phyloP scores from a whole-genome alignment of 164 flowering plant genomes.

The Magnolia changhungtana region DNA sequence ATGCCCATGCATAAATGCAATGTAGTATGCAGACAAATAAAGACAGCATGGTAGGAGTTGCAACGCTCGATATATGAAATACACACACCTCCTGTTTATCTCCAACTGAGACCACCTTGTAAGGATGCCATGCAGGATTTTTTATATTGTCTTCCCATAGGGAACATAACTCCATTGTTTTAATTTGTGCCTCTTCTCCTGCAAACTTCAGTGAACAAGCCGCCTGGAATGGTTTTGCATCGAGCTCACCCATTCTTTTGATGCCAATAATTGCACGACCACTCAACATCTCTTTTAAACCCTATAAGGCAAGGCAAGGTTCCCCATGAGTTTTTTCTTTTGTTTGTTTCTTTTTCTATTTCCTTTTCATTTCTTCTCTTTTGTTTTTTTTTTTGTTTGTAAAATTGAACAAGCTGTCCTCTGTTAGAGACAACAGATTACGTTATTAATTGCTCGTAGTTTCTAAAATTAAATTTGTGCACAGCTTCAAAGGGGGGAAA shows the following conservation, averaged over 20 bases:
- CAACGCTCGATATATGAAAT: not conserved
- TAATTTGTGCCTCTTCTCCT: not conserved
- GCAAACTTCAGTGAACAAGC: not conserved
- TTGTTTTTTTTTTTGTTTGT: too few species aligned
- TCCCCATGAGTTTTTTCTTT: not conserved
- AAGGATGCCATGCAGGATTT: constrained; percentile 82
- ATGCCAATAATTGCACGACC: not conserved
- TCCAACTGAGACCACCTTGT: constrained; percentile 32
- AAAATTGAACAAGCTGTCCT: not conserved
- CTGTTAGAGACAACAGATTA: not conserved
- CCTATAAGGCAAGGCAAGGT: not conserved
- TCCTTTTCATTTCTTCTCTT: too few species aligned
- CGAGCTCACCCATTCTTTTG: not conserved
- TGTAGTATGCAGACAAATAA: not conserved
- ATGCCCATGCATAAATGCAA: not conserved
- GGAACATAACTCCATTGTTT: not conserved
- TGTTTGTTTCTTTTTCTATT: too few species aligned
- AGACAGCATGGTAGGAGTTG: not conserved
- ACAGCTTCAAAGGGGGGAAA: not conserved
- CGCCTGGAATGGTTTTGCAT: not conserved
- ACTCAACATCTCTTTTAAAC: not conserved
- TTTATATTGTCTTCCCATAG: constrained; percentile 69
- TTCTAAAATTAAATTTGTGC: not conserved
- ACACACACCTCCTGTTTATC: constrained; percentile 40
- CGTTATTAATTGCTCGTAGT: too few species aligned